Conservation (phyloP, 495 filamentous ascomycete genomes). For the Xylaria nigripes region DNA sequence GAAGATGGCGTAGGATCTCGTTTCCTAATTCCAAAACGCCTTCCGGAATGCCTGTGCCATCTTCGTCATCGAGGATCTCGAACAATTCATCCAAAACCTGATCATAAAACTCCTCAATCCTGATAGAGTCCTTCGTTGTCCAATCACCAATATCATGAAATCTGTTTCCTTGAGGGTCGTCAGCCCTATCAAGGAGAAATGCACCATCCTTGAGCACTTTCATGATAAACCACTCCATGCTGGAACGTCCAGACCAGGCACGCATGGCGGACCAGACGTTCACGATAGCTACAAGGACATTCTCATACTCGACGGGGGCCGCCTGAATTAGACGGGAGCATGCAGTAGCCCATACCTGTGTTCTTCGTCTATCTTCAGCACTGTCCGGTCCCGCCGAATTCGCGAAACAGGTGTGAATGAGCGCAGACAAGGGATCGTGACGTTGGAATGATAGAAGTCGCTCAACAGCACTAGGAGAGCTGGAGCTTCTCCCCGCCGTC, state of each 20-base stretch:
- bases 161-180: slow-evolving; percentile 57
- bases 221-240: slow-evolving; percentile 90
- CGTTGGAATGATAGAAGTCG: slow-evolving; percentile 73
- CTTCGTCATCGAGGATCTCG: slow-evolving; percentile 70
- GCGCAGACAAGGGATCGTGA: slow-evolving; percentile 74
- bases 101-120: slow-evolving; percentile 84
- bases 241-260: slow-evolving; percentile 80
- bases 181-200: slow-evolving; percentile 73
- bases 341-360: slow-evolving; percentile 77
- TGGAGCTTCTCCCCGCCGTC: slow-evolving; percentile 33
- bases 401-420: slow-evolving; percentile 84
- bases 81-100: slow-evolving; percentile 76
- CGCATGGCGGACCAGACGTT: slow-evolving; percentile 79
- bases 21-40: slow-evolving; percentile 73
- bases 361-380: slow-evolving; percentile 60
- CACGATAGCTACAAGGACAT: slow-evolving; percentile 61
- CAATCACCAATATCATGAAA: slow-evolving; percentile 54
- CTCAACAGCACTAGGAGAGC: slow-evolving; percentile 55
- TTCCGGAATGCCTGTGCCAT: slow-evolving; percentile 74
- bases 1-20: slow-evolving; percentile 70
- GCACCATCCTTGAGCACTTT: slow-evolving; percentile 84
- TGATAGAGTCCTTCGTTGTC: slow-evolving; percentile 62
- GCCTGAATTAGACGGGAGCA: slow-evolving; percentile 69
- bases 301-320: slow-evolving; percentile 43
- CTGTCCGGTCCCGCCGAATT: slow-evolving; percentile 75